Conservation (phyloP, 2,329 filamentous ascomycete genomes). For the Pseudodiploospora longispora region DNA sequence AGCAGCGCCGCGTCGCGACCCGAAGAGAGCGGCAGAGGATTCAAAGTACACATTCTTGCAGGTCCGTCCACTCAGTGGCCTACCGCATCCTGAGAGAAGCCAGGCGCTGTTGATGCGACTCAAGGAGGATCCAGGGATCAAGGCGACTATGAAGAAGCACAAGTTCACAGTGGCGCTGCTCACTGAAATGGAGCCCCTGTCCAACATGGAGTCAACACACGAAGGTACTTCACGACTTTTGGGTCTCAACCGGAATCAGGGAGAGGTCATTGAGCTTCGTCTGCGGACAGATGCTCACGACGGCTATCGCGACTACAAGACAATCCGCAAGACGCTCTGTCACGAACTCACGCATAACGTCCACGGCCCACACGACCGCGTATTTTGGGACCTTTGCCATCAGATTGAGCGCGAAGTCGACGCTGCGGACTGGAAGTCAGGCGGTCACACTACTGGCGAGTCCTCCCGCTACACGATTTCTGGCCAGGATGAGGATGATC, state of each 20-base stretch:
- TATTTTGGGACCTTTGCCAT: constrained; percentile 85
- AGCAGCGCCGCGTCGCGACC: constrained; percentile 8
- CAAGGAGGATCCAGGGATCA: constrained; percentile 77
- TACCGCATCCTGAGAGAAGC: constrained; percentile 67
- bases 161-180: constrained; percentile 77
- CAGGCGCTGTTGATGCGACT: constrained; percentile 66
- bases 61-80: constrained; percentile 65
- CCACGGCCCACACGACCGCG: constrained; percentile 69
- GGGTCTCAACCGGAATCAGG: constrained; percentile 78
- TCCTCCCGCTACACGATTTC: constrained; percentile 51
- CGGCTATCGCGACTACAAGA: constrained; percentile 87
- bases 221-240: constrained; percentile 69
- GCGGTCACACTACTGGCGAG: constrained; percentile 59
- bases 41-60: constrained; percentile 72
- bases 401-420: constrained; percentile 85
- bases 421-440: constrained; percentile 65
- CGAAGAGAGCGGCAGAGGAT: constrained; percentile 35
- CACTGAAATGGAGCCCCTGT: constrained; percentile 89
- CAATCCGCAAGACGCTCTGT: constrained; percentile 83
- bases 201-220: constrained; percentile 64
- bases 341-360: constrained; percentile 95
- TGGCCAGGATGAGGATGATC: constrained; percentile 39
- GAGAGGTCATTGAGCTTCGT: constrained; percentile 84
- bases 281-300: constrained; percentile 91
- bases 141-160: constrained; percentile 73